Evolutionary conservation across 1,284 basidiomycete genomes (phyloP), one percentile per base, ranked within the genome.

Genomic region (Naganishia albida): DNA sequence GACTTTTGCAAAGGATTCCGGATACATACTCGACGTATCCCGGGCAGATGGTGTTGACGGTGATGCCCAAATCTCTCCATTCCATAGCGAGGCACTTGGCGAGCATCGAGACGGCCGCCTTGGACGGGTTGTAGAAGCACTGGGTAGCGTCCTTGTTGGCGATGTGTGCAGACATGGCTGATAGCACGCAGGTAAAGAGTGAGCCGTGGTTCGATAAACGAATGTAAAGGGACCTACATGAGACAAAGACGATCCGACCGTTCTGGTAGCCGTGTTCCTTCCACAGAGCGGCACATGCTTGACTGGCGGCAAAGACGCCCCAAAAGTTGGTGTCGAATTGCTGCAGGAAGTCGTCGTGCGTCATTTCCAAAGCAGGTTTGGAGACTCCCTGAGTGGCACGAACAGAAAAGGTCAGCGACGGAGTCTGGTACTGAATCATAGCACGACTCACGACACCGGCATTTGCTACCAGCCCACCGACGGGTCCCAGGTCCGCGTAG

Each of bases 71-170:
- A 13, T 70, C 69, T n/a, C 70, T 69, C 74, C 74, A 75, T 57
- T 75, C 74, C 70, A 74, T 72, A 0, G 73, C 70, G 16, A 75
- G 62, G 13, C 62, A 66, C 57, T 71, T 71, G 40, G 72, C 71
- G n/a, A 75, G 71, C 56, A 63, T 64, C 34, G 64, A 68, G 44
- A 72, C 66, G n/a, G 70, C 73, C 16, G 69, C 71, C 67, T 74
- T 74, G 38, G 71, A 70, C 3, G 72, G 66, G 63, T 73, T 73
- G 64, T 75, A 75, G 65, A 75, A 73, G 48, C 70, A 70, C 53
- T 73, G 70, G 7, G 60, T 63, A 16, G 66, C 55, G 18, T 68
- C 71, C 54, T 67, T 69, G 66, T 72, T 73, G 59, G 72, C 72
- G n/a, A 75, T 69, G 6, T 62, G 62, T 0, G 68, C 70, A 20